phyloP scores from a whole-genome alignment of 2,329 filamentous ascomycete species.

The Elsinoe fawcettii region DNA sequence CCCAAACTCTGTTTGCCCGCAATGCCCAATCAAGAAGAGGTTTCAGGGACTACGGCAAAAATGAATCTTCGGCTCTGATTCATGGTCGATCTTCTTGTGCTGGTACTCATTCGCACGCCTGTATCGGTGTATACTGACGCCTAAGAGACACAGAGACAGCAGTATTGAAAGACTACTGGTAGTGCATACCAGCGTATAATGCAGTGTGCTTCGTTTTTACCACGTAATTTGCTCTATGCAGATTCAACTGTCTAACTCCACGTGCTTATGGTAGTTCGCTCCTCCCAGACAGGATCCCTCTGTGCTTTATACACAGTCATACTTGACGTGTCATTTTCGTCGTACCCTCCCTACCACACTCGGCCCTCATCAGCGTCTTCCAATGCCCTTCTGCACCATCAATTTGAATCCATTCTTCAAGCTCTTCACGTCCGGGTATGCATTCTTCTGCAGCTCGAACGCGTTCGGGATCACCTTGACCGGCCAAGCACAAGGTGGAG shows the following conservation, averaged over 20 bases:
- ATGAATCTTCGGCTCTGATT: not conserved
- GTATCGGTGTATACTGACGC: too few relatives aligned
- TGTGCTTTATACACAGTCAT: too few relatives aligned
- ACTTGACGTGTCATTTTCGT: too few relatives aligned
- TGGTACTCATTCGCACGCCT: too few relatives aligned
- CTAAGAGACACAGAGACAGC: too few relatives aligned
- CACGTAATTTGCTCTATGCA: not conserved
- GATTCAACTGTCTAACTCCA: not conserved
- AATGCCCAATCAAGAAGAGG: not conserved
- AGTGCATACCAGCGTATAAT: not conserved
- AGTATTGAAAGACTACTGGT: too few relatives aligned
- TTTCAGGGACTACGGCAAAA: not conserved
- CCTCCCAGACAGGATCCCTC: not conserved
- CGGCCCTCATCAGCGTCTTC: not conserved
- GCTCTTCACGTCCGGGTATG: slow-evolving; percentile 90
- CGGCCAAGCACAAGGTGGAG: slow-evolving; percentile 67
- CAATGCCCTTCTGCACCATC: slow-evolving; percentile 53
- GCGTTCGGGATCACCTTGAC: slow-evolving; percentile 90
- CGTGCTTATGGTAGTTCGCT: too few relatives aligned
- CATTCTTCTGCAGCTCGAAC: slow-evolving; percentile 79
- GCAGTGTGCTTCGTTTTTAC: not conserved
- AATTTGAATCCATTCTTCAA: slow-evolving; percentile 97
- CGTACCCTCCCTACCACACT: too few relatives aligned
- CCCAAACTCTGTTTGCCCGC: not conserved
- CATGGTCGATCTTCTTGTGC: not conserved